Evolutionary conservation across 176 grass and related monocot species (phyloP), one percentile per base, ranked within the genome.

Genomic region (Thinopyrum elongatum): DNA sequence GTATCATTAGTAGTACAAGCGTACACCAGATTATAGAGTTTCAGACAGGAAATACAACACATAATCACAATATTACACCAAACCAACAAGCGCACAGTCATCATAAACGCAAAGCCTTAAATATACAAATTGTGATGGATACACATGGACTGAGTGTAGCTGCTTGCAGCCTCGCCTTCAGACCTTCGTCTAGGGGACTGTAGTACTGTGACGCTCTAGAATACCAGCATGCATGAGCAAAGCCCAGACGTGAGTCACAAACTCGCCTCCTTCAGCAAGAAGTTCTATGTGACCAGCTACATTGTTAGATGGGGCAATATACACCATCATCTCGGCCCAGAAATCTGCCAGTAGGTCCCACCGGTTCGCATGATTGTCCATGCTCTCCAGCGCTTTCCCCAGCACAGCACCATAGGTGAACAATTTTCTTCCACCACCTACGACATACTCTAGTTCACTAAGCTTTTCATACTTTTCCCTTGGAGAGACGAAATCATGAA

Each of bases 351-450:
- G 3, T 17, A 74, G 25, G 0, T 74, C n/a, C 71, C 71, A 74
- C 7, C n/a, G n/a, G n/a, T 0, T 19, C 1, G 0, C 3, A 4
- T 14, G 71, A 14, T 47, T 46, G 0, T 13, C 19, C 5, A 33
- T 72, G 10, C 34, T 7, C 69, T 74, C 71, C 7, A 74, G 0
- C 16, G 22, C 3, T 3, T 26, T 47, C 0, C 71, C 71, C 13
- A 74, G 41, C 7, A 27, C 2, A 6, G 1, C 36, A 16, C 41
- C 70, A 41, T 53, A 19, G 49, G 49, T 53, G 49, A 53, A 53
- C 49, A 53, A 19, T 7, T 0, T 53, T 53, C 0, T 53, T 53
- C 17, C 49, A 53, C 0, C 5, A 72, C 8, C 16, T 9, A 19
- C 14, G 2, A 33, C 30, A 68, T 31, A 35, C 0, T 35, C 0